Conservation (phyloP, 768 basidiomycete species). For the Tephrocybe sp. region DNA sequence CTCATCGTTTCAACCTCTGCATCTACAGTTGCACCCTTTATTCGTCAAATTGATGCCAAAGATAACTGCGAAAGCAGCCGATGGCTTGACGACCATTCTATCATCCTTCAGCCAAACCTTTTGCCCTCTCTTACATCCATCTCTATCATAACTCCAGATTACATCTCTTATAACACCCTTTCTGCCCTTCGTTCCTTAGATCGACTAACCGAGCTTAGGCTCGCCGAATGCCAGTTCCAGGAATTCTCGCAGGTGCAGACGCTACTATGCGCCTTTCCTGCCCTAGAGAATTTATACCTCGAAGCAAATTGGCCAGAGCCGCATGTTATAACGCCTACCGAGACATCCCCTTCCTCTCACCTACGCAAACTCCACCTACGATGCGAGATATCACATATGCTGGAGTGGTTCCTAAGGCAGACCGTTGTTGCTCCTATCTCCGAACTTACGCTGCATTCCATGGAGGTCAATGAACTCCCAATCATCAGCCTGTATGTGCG, state of each 20-base stretch:
- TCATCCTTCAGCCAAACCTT: conserved; percentile 3
- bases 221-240: conserved; percentile 13
- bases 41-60: conserved; percentile 12
- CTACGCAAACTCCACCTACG: conserved; percentile 15
- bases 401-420: conserved; percentile 15
- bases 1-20: conserved; percentile 8
- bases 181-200: conserved; percentile 8
- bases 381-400: conserved; percentile 13
- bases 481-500: conserved; percentile 12
- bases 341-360: conserved; percentile 3
- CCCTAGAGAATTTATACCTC: conserved; percentile 11
- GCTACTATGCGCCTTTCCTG: conserved; percentile 13
- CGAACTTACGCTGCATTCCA: conserved; percentile 12
- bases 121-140: conserved; percentile 12
- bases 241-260: conserved; percentile 13
- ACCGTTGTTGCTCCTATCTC: conserved; percentile 9
- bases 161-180: conserved; percentile 5
- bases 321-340: neutral
- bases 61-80: conserved; percentile 12
- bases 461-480: conserved; percentile 10
- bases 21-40: conserved; percentile 11
- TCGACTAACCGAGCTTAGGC: conserved; percentile 10
- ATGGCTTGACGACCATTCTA: conserved; percentile 7
- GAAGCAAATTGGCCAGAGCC: conserved; percentile 17
- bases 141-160: conserved; percentile 9